Percentiles rank a stretch among this genome's conserved stretches.
phyloP scores from a whole-genome alignment of 257 asterid species.

The Fraxinus cuspidata region DNA sequence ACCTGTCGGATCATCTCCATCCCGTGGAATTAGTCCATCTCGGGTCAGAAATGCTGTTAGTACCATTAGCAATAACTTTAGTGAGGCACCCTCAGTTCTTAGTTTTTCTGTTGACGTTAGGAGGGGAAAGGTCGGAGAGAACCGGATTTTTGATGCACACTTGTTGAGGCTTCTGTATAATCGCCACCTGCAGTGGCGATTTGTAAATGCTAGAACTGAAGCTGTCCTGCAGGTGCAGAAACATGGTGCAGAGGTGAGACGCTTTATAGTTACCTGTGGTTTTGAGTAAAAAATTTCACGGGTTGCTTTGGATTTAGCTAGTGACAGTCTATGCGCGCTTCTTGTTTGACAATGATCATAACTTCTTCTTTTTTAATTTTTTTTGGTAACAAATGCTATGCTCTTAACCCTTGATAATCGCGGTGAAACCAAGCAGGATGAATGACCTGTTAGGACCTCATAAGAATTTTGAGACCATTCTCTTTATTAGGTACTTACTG shows the following conservation, averaged over 20 bases:
- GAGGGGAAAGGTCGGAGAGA: conserved; percentile 94
- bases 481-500: conserved; percentile 4
- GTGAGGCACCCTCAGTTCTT: conserved; percentile 88
- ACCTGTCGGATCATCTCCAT: conserved; percentile 67
- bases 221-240: conserved; percentile 68
- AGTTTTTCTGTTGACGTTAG: conserved; percentile 90
- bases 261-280: conserved; percentile 7
- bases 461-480: background rate
- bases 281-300: background rate
- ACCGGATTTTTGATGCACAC: conserved; percentile 78
- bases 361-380: background rate
- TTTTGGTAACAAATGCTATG: background rate
- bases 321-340: conserved; percentile 13
- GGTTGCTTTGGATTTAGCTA: background rate
- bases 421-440: background rate
- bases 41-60: conserved; percentile 80
- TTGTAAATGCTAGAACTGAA: conserved; percentile 79
- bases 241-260: conserved; percentile 75
- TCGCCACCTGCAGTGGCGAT: conserved; percentile 92
- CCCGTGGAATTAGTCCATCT: conserved; percentile 74
- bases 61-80: conserved; percentile 62
- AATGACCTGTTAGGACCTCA: conserved; percentile 2
- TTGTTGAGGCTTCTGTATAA: conserved; percentile 82
- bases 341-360: conserved; percentile 14
- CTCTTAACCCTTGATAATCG: background rate